phyloP scores from a whole-genome alignment of 202 grass and related monocot genomes.

The Panicum hallii region DNA sequence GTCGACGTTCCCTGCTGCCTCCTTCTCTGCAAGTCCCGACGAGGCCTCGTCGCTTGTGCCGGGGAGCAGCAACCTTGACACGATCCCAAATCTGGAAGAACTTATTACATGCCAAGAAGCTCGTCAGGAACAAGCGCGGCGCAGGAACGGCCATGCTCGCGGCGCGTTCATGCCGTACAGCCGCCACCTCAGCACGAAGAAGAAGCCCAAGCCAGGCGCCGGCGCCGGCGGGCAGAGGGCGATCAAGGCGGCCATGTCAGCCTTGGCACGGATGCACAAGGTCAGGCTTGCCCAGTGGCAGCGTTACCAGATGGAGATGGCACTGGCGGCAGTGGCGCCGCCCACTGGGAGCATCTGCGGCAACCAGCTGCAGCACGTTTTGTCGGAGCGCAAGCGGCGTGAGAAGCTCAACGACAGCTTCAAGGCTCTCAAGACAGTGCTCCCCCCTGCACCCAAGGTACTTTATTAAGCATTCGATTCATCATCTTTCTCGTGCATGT shows the following conservation, averaged over 20 bases:
- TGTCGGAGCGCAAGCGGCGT: conserved; percentile 61
- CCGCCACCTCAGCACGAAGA: conserved; percentile 16
- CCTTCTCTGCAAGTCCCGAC: conserved; percentile 29
- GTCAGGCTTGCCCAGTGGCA: conserved; percentile 15
- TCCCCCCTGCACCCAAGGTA: conserved; percentile 55
- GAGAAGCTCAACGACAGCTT: conserved; percentile 65
- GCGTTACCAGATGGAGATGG: conserved; percentile 29
- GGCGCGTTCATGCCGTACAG: conserved; percentile 46
- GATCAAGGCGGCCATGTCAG: conserved; percentile 45
- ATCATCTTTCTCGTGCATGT: not conserved
- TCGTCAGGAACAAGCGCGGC: not conserved
- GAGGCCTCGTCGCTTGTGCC: not conserved
- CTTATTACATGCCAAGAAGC: not conserved
- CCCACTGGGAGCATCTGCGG: not conserved
- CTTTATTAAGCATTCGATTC: too few species aligned
- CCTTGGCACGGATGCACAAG: conserved; percentile 28
- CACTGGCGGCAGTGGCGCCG: not conserved
- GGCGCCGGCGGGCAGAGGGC: conserved; percentile 48
- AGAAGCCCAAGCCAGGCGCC: not conserved
- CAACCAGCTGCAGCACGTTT: conserved; percentile 54
- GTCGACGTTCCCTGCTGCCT: conserved; percentile 35
- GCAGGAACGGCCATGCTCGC: not conserved
- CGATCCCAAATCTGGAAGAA: not conserved
- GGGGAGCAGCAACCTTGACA: not conserved
- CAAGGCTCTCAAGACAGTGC: conserved; percentile 44